Evolutionary conservation across 208 protist species (phyloP).

Genomic region (Trypanosoma scelopori): DNA sequence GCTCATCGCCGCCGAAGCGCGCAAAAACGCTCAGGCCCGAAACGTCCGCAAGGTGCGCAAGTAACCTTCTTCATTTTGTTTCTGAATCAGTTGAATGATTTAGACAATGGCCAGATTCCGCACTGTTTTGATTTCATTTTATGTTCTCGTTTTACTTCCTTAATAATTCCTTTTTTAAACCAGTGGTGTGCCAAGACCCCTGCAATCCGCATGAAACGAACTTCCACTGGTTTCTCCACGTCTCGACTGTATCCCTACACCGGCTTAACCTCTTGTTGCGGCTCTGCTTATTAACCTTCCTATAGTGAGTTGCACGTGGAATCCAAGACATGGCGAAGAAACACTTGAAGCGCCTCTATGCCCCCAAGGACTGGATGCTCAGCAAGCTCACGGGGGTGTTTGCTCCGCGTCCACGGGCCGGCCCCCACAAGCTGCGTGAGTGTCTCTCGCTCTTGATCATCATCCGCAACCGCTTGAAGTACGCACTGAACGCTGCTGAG

Average conservation of each 20-base stretch:
- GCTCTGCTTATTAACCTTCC: constrained; percentile 1
- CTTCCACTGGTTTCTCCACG: too few species aligned
- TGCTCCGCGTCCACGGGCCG: constrained; percentile 95
- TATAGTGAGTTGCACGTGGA: constrained; percentile 23
- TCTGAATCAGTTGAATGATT: too few species aligned
- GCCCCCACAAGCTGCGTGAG: constrained; percentile 98
- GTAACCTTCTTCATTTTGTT: constrained; percentile 25
- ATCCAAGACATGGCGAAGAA: constrained; percentile 94
- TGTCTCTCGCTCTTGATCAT: constrained; percentile 85
- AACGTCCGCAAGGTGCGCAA: constrained; percentile 59
- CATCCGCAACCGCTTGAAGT: constrained; percentile 95
- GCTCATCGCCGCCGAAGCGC: constrained; percentile 74
- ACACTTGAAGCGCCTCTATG: constrained; percentile 99
- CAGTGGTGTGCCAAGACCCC: too few species aligned
- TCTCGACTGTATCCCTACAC: too few species aligned
- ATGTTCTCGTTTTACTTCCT: constrained; percentile 1
- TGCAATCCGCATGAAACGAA: too few species aligned
- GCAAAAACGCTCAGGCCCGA: constrained; percentile 47
- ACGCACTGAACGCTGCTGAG: constrained; percentile 97
- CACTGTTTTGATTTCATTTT: constrained; percentile 17
- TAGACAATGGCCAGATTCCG: background rate
- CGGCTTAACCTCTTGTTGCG: background rate
- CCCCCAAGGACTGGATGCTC: constrained; percentile 99
- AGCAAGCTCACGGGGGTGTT: constrained; percentile 98
- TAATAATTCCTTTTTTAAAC: constrained; percentile 14